These are phyloP conservation scores for Neurospora terricola DNA, from an alignment of 495 filamentous ascomycete species.

Conservation along the genomic window DNA sequence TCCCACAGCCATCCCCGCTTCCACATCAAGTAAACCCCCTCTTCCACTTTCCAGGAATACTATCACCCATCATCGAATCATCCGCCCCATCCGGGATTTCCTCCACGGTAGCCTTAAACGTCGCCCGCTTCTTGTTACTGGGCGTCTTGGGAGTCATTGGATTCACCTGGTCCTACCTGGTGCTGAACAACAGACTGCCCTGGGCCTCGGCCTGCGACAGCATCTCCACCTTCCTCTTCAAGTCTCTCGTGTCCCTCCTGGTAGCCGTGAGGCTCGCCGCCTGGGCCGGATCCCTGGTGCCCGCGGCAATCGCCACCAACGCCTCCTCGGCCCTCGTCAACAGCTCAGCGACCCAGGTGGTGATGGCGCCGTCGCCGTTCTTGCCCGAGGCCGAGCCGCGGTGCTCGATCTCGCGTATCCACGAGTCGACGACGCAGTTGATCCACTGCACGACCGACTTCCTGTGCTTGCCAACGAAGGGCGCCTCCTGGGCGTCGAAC, in stretches of 20 bases:
- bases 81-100: neutral
- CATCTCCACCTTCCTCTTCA: constrained; percentile 21
- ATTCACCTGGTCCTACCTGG: neutral
- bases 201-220: constrained; percentile 7
- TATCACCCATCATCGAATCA: neutral
- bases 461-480: constrained; percentile 56
- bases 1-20: neutral
- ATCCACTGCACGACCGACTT: constrained; percentile 35
- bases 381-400: constrained; percentile 24
- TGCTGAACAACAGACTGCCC: constrained; percentile 16
- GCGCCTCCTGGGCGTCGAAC: constrained; percentile 74
- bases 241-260: constrained; percentile 7
- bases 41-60: neutral
- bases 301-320: constrained; percentile 13
- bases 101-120: neutral
- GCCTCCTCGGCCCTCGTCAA: constrained; percentile 29
- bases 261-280: constrained; percentile 21
- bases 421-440: constrained; percentile 24
- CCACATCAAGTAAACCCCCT: neutral
- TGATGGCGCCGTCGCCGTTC: constrained; percentile 22
- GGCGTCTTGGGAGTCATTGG: neutral
- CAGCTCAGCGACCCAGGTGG: constrained; percentile 32
- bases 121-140: neutral
- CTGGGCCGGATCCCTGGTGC: constrained; percentile 13
- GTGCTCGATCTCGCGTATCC: constrained; percentile 32